Percentiles rank a stretch among this genome's conserved stretches.
phyloP scores from a whole-genome alignment of 2,329 filamentous ascomycete species.

The Aurifilum marmelostoma region DNA sequence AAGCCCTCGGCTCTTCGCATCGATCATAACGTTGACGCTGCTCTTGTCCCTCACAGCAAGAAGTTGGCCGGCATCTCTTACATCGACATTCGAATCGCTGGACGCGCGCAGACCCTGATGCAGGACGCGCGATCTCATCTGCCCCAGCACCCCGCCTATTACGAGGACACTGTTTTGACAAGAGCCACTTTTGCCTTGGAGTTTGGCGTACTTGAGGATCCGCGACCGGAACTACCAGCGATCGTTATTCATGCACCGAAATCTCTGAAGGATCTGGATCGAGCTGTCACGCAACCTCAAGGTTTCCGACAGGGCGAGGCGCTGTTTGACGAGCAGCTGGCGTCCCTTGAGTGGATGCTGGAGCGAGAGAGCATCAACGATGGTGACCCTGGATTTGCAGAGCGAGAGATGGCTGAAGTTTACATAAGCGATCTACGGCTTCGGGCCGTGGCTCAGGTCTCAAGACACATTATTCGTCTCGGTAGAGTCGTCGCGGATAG shows the following conservation, averaged over 20 bases:
- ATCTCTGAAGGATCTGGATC: background rate
- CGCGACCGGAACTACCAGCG: slow-evolving; percentile 7
- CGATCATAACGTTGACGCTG: slow-evolving; percentile 17
- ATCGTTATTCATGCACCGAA: slow-evolving; percentile 11
- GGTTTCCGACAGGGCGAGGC: slow-evolving; percentile 21
- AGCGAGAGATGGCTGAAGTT: slow-evolving; percentile 46
- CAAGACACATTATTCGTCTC: slow-evolving; percentile 27
- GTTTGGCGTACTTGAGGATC: slow-evolving; percentile 22
- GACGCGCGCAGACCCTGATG: slow-evolving; percentile 21
- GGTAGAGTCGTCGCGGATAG: slow-evolving; percentile 49
- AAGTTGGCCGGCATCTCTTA: slow-evolving; percentile 10
- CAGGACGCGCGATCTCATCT: slow-evolving; percentile 26
- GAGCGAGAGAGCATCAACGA: slow-evolving; percentile 29
- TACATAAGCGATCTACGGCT: slow-evolving; percentile 13
- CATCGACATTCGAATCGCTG: slow-evolving; percentile 21
- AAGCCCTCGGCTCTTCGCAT: slow-evolving; percentile 19
- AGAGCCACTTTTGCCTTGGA: slow-evolving; percentile 21
- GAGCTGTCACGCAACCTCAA: background rate
- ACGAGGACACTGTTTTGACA: background rate
- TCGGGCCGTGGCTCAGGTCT: slow-evolving; percentile 15
- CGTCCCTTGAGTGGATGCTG: slow-evolving; percentile 36
- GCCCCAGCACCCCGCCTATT: slow-evolving; percentile 15
- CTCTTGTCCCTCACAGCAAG: background rate
- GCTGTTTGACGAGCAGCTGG: slow-evolving; percentile 33
- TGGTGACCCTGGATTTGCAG: slow-evolving; percentile 25